These are phyloP conservation scores for Larix kaempferi DNA, from an alignment of 75 land plant species.

Conservation along the genomic window DNA sequence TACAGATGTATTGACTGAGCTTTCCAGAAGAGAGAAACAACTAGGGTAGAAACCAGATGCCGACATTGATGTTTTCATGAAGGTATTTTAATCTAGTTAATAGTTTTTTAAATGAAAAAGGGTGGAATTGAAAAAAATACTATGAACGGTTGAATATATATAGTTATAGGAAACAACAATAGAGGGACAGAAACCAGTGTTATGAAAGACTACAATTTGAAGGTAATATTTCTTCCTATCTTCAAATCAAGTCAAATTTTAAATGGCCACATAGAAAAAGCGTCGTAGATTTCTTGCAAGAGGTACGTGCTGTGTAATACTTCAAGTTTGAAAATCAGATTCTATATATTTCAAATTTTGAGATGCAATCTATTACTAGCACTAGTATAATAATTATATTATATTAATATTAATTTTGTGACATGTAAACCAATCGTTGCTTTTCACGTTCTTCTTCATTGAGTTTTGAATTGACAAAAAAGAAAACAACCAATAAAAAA, in stretches of 20 bases:
- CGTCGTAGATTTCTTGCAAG: slow-evolving; percentile 78
- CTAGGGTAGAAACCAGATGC: slow-evolving; percentile 37
- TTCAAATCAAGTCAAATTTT: slow-evolving; percentile 9
- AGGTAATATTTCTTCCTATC: slow-evolving; percentile 11
- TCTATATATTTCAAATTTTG: too few relatives aligned
- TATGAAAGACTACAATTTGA: slow-evolving; percentile 35
- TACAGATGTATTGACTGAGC: slow-evolving; percentile 33
- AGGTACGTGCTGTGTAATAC: slow-evolving; percentile 22
- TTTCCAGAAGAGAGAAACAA: slow-evolving; percentile 34
- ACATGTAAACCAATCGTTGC: too few relatives aligned
- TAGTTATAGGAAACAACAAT: slow-evolving; percentile 31
- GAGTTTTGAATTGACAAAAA: too few relatives aligned
- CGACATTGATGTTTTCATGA: slow-evolving; percentile 47
- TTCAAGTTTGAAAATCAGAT: too few relatives aligned
- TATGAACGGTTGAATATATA: neutral
- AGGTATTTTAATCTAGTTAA: slow-evolving; percentile 9
- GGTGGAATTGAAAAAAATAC: too few relatives aligned
- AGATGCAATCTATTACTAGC: too few relatives aligned
- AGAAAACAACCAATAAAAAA: too few relatives aligned
- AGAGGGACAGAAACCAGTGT: slow-evolving; percentile 35
- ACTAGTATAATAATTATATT: too few relatives aligned
- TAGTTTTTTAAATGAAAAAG: too few relatives aligned
- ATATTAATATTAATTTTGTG: too few relatives aligned
- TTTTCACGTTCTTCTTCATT: too few relatives aligned
- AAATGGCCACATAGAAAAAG: slow-evolving; percentile 72